These are phyloP conservation scores for Hypoxylon sp. DNA, from an alignment of 2,329 filamentous ascomycete genomes.

Conservation along the genomic window DNA sequence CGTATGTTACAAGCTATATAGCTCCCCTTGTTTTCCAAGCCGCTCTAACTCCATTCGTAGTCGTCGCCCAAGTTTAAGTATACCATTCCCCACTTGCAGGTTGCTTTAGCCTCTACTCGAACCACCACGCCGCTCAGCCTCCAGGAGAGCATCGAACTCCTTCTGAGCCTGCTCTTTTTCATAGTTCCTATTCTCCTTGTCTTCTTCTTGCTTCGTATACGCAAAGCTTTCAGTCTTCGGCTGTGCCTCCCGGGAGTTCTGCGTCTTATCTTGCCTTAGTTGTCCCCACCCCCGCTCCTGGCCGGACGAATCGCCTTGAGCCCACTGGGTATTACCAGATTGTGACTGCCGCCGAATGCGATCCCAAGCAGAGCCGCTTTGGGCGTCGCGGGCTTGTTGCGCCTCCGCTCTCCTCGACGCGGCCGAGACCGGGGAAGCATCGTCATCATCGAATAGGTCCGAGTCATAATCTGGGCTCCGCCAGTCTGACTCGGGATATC, in stretches of 20 bases:
- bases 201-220: conserved; percentile 57
- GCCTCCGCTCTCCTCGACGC: conserved; percentile 47
- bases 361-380: conserved; percentile 61
- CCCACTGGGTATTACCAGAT: conserved; percentile 41
- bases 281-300: conserved; percentile 50
- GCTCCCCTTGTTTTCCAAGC: not conserved
- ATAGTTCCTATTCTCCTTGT: conserved; percentile 55
- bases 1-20: not conserved
- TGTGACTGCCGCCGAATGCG: conserved; percentile 59
- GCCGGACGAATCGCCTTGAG: conserved; percentile 50
- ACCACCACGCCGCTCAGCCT: conserved; percentile 58
- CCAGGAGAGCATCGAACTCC: conserved; percentile 66
- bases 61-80: not conserved
- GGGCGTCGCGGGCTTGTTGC: conserved; percentile 38
- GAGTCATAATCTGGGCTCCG: conserved; percentile 37
- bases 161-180: conserved; percentile 64
- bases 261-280: conserved; percentile 49
- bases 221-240: conserved; percentile 53
- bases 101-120: conserved; percentile 23
- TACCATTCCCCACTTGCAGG: not conserved
- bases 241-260: conserved; percentile 37
- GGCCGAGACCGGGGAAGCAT: conserved; percentile 62
- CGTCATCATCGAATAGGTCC: conserved; percentile 55
- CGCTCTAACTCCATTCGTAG: not conserved
- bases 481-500: conserved; percentile 16